These are phyloP conservation scores for Akanthomyces uredinophilus DNA, from an alignment of 2,329 filamentous ascomycete species.

Conservation along the genomic window DNA sequence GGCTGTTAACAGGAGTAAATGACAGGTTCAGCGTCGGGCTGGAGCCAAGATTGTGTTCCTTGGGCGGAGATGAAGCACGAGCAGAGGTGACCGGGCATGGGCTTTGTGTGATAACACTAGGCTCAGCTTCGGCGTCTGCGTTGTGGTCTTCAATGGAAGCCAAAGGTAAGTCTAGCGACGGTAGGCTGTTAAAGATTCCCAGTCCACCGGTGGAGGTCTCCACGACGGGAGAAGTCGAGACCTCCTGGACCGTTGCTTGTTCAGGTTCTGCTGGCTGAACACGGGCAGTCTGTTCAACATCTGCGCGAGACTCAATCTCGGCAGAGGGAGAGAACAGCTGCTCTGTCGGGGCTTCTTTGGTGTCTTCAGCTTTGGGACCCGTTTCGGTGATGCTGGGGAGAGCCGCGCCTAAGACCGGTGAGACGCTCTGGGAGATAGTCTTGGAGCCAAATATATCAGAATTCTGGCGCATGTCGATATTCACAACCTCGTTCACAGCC, in stretches of 20 bases:
- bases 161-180: background rate
- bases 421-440: constrained; percentile 7
- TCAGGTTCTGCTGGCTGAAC: background rate
- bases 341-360: background rate
- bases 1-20: constrained; percentile 25
- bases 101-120: background rate
- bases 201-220: background rate
- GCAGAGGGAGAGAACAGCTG: background rate
- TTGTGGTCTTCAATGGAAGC: background rate
- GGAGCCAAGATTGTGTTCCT: background rate
- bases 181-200: background rate
- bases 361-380: background rate
- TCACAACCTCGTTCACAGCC: constrained; percentile 22
- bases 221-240: background rate
- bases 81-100: constrained; percentile 1
- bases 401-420: background rate
- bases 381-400: constrained; percentile 11
- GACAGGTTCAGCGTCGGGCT: constrained; percentile 18
- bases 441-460: constrained; percentile 31
- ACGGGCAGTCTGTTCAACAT: background rate
- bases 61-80: background rate
- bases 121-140: background rate
- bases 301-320: background rate
- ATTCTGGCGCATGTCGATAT: constrained; percentile 31
- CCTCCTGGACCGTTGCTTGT: background rate